These are phyloP conservation scores for Tolypocladium pustulatum DNA, from an alignment of 2,329 filamentous ascomycete genomes.

Conservation along the genomic window DNA sequence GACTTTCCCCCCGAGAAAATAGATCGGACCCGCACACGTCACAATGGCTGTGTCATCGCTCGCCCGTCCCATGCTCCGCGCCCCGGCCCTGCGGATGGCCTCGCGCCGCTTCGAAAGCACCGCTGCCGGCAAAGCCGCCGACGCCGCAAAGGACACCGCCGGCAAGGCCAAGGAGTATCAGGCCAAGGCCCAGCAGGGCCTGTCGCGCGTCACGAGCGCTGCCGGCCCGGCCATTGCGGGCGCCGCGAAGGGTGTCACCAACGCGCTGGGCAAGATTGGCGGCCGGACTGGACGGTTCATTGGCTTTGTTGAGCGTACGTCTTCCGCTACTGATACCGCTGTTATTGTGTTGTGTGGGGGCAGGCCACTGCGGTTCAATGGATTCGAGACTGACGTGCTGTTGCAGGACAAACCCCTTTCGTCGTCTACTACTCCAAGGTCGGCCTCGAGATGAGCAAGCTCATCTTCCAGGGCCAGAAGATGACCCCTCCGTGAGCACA, in stretches of 20 bases:
- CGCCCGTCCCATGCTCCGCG: conserved; percentile 35
- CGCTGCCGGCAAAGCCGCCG: conserved; percentile 27
- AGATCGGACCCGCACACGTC: background rate
- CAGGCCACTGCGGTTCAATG: background rate
- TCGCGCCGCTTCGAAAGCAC: conserved; percentile 53
- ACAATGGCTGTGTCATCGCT: conserved; percentile 23
- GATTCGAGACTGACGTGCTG: background rate
- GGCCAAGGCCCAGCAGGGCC: conserved; percentile 67
- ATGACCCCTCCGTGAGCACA: conserved; percentile 85
- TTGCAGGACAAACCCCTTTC: conserved; percentile 69
- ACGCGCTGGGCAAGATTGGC: conserved; percentile 64
- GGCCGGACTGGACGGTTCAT: conserved; percentile 74
- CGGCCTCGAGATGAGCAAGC: conserved; percentile 74
- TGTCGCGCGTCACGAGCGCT: conserved; percentile 70
- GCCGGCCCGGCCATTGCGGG: conserved; percentile 68
- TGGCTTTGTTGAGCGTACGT: conserved; percentile 77
- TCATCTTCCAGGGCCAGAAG: conserved; percentile 78
- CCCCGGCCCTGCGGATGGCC: conserved; percentile 33
- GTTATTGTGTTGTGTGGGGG: background rate
- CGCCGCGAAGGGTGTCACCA: conserved; percentile 57
- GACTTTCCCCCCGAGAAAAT: conserved; percentile 3
- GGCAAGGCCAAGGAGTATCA: conserved; percentile 34
- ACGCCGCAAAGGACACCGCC: conserved; percentile 27
- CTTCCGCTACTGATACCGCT: background rate
- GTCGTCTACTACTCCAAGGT: conserved; percentile 90